phyloP scores from a whole-genome alignment of 441 rosid genomes.

The Populus tomentosa region DNA sequence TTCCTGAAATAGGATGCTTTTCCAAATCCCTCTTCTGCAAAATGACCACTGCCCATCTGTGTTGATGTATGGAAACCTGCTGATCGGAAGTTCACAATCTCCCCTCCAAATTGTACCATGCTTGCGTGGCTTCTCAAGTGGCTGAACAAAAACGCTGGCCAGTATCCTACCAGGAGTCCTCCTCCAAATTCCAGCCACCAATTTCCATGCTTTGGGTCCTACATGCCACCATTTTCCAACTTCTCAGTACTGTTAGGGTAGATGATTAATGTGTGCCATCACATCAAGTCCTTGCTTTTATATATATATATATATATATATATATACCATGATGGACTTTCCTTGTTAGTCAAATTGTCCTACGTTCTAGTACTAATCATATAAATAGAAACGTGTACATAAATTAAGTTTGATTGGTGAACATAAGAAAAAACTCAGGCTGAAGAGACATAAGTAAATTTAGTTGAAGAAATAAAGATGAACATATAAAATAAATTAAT shows the following conservation, averaged over 20 bases:
- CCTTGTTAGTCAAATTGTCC: constrained; percentile 5
- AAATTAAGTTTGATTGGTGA: background rate
- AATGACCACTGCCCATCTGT: constrained; percentile 97
- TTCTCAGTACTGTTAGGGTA: background rate
- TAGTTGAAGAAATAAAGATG: background rate
- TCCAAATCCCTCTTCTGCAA: constrained; percentile 69
- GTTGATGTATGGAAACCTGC: constrained; percentile 81
- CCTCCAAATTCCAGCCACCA: constrained; percentile 99
- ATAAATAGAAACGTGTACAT: background rate
- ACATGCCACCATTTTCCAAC: background rate
- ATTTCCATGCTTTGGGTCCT: constrained; percentile 99
- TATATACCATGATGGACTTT: background rate
- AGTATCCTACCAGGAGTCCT: constrained; percentile 82
- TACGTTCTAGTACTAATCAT: background rate
- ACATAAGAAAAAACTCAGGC: background rate
- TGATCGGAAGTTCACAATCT: constrained; percentile 65
- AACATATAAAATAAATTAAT: too few species aligned
- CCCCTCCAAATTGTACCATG: constrained; percentile 96
- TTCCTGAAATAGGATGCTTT: constrained; percentile 88
- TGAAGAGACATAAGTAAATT: background rate
- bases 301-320: background rate
- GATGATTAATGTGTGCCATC: background rate
- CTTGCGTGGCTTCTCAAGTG: constrained; percentile 82
- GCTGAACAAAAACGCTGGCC: constrained; percentile 81
- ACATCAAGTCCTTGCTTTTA: background rate